Base-by-base conservation (phyloP, 768 basidiomycete species). In the Leucocoprinus birnbaumii region DNA sequence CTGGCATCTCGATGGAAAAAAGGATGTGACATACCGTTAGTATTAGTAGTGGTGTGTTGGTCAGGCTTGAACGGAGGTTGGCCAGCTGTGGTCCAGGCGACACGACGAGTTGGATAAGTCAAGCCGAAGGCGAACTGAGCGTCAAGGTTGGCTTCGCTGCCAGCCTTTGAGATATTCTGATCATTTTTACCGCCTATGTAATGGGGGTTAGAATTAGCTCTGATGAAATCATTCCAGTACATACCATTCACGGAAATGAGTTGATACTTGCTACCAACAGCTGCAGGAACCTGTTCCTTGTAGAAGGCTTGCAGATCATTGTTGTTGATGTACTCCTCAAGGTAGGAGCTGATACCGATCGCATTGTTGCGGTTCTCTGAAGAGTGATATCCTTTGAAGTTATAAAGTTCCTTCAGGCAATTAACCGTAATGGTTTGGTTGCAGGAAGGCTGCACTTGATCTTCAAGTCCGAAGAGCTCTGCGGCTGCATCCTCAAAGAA, bases 111-210 rank as follows among this genome's bases (percentile, higher is more conserved):
- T 1, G 87, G 87, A 62, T 77, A 78, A 3, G 84, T 73, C 24
- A 90, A 53, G 18, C 87, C 88, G 56, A 79, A 84, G 1, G 79
- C 84, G 65, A 83, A 86, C 61, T 89, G 86, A 3, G 79, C 77
- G 58, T 89, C 87, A 24, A 89, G 68, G 58, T 85, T 76, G 2
- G 87, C 88, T 65, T 91, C 89, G 3, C 55, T 62, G 1, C 87
- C 86, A 14, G 87, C 82, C 13, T 71, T 67, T 0, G 66, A 67
- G n/a, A 70, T 41, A 45, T 59, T 80, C 63, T 91, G 87, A 55
- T 77, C 74, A 62, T 90, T 87, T 55, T 69, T 37, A 2, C 86
- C 87, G 47, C 80, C 88, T 87, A 52, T n/a, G n/a, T n/a, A n/a
- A n/a, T n/a, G n/a, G n/a, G n/a, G n/a, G n/a, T n/a, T n/a, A n/a